Conservation (phyloP, 2,329 filamentous ascomycete species). For the Nemania sp. region DNA sequence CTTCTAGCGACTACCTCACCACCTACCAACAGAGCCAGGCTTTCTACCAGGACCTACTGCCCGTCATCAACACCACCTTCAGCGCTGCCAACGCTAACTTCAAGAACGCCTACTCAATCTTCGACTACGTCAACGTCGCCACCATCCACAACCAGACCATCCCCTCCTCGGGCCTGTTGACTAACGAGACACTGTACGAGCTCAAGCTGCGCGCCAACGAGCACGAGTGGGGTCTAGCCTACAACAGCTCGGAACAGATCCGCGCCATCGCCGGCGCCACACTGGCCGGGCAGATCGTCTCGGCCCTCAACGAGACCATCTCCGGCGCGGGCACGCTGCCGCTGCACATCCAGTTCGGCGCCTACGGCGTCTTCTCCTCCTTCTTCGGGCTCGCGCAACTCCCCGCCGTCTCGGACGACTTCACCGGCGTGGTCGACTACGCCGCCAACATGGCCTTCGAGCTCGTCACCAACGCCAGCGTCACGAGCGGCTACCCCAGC, state of each 20-base stretch:
- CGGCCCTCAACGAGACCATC: slow-evolving; percentile 65
- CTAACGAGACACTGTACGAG: slow-evolving; percentile 67
- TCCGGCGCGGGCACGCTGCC: slow-evolving; percentile 53
- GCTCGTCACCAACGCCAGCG: slow-evolving; percentile 68
- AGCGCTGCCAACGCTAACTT: slow-evolving; percentile 60
- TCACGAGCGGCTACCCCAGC: slow-evolving; percentile 60
- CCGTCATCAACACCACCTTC: slow-evolving; percentile 67
- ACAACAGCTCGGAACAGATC: slow-evolving; percentile 77
- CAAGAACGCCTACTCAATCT: slow-evolving; percentile 73
- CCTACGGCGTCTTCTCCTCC: slow-evolving; percentile 71
- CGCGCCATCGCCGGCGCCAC: slow-evolving; percentile 70
- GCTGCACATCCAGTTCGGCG: slow-evolving; percentile 69
- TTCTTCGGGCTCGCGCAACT: slow-evolving; percentile 72
- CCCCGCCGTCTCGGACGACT: slow-evolving; percentile 66
- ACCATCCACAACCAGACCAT: slow-evolving; percentile 72
- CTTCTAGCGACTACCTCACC: slow-evolving; percentile 59
- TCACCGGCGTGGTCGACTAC: slow-evolving; percentile 85
- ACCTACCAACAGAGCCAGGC: slow-evolving; percentile 65
- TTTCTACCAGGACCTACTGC: slow-evolving; percentile 68
- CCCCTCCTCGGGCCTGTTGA: slow-evolving; percentile 69
- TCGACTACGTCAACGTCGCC: slow-evolving; percentile 70
- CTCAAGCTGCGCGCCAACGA: slow-evolving; percentile 79
- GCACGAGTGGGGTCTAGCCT: slow-evolving; percentile 86
- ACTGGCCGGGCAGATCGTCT: slow-evolving; percentile 67
- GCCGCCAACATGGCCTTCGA: slow-evolving; percentile 86